Conservation (phyloP, 179 eudicot species). For the Corrigiola litoralis region DNA sequence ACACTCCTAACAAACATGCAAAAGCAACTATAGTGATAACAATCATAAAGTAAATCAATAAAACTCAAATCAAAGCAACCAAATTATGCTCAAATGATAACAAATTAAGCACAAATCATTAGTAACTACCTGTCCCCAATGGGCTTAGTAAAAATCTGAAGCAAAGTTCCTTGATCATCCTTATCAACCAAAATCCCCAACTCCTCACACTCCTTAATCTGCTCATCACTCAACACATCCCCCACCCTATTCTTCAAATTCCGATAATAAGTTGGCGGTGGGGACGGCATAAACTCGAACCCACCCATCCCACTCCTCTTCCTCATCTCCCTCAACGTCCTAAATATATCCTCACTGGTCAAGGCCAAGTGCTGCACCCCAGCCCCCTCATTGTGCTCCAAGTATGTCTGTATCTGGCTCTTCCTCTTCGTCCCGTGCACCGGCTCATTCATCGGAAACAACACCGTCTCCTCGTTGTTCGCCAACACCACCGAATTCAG, state of each 20-base stretch:
- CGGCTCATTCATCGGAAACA: conserved; percentile 86
- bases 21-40: background rate
- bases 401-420: conserved; percentile 90
- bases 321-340: conserved; percentile 86
- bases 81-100: background rate
- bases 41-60: too few relatives aligned
- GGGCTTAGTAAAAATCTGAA: conserved; percentile 90
- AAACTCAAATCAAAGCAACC: background rate
- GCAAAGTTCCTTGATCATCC: conserved; percentile 91
- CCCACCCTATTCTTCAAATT: conserved; percentile 60
- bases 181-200: conserved; percentile 87
- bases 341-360: conserved; percentile 63
- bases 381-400: conserved; percentile 92
- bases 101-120: background rate
- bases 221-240: conserved; percentile 67
- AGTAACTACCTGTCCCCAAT: conserved; percentile 80
- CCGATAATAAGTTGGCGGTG: conserved; percentile 78
- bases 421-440: conserved; percentile 80
- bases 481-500: conserved; percentile 76
- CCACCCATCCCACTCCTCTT: conserved; percentile 70
- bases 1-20: background rate
- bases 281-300: conserved; percentile 94
- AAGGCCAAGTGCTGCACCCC: conserved; percentile 92
- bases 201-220: conserved; percentile 81
- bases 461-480: conserved; percentile 65